These are phyloP conservation scores for Lasiodiplodia citricola DNA, from an alignment of 2,329 filamentous ascomycete species.

Conservation along the genomic window DNA sequence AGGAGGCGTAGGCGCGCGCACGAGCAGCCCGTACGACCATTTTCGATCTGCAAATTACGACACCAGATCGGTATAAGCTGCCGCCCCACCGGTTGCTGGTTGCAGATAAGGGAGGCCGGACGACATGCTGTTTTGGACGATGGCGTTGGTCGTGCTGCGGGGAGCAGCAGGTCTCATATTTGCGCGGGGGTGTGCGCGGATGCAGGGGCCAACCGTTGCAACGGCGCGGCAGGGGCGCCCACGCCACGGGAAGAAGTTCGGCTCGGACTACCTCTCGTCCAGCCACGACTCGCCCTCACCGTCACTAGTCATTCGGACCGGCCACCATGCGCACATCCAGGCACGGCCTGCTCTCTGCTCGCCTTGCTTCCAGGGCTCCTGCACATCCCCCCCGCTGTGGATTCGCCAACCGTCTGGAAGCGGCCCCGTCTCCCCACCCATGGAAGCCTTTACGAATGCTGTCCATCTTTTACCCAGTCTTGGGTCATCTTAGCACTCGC, in stretches of 20 bases:
- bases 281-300: not conserved
- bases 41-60: constrained; percentile 17
- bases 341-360: not conserved
- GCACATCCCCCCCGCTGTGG: constrained; percentile 6
- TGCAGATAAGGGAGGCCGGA: constrained; percentile 8
- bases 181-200: not conserved
- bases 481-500: not conserved
- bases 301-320: not conserved
- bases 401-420: constrained; percentile 4
- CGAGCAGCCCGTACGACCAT: not conserved
- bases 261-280: not conserved
- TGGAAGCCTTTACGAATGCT: constrained; percentile 5
- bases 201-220: constrained; percentile 1
- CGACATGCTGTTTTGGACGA: not conserved
- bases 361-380: not conserved
- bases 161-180: not conserved
- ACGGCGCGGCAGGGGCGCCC: not conserved
- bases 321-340: constrained; percentile 10
- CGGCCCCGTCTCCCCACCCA: constrained; percentile 19
- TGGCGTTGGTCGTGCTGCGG: not conserved
- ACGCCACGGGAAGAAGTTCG: not conserved
- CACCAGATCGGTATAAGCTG: not conserved
- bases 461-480: not conserved
- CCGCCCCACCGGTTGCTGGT: not conserved
- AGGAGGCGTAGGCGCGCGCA: not conserved